Conservation (phyloP, 257 asterid species). For the Solanum sitiens region DNA sequence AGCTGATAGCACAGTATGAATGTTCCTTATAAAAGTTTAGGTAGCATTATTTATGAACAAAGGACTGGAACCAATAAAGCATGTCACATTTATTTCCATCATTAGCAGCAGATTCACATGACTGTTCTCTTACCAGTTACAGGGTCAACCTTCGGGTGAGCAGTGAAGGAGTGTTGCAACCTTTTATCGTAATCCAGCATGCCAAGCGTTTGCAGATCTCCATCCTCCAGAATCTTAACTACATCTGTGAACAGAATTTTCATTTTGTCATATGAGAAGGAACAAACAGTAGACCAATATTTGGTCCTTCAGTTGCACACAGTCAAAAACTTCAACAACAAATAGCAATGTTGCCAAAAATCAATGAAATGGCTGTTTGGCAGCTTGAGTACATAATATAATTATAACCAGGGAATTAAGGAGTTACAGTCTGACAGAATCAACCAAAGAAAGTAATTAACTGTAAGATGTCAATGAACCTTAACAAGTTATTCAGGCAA, state of each 20-base stretch:
- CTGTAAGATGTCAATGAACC: not conserved
- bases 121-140: conserved; percentile 56
- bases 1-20: not conserved
- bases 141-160: conserved; percentile 97
- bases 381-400: not conserved
- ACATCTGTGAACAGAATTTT: conserved; percentile 39
- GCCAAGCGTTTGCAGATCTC: conserved; percentile 90
- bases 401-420: not conserved
- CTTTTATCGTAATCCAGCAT: conserved; percentile 89
- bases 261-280: not conserved
- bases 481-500: not conserved
- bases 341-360: not conserved
- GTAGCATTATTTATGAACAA: not conserved
- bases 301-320: not conserved
- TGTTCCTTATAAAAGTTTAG: not conserved
- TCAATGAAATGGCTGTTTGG: not conserved
- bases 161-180: conserved; percentile 79
- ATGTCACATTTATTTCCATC: not conserved
- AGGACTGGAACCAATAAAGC: not conserved
- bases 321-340: not conserved
- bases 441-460: not conserved
- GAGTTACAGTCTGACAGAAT: not conserved
- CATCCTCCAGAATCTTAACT: conserved; percentile 91
- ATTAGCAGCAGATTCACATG: not conserved
- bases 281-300: not conserved